Evolutionary conservation across 176 grass and related monocot species (phyloP), one percentile per base, ranked within the genome.

Genomic region (Oryza punctata): DNA sequence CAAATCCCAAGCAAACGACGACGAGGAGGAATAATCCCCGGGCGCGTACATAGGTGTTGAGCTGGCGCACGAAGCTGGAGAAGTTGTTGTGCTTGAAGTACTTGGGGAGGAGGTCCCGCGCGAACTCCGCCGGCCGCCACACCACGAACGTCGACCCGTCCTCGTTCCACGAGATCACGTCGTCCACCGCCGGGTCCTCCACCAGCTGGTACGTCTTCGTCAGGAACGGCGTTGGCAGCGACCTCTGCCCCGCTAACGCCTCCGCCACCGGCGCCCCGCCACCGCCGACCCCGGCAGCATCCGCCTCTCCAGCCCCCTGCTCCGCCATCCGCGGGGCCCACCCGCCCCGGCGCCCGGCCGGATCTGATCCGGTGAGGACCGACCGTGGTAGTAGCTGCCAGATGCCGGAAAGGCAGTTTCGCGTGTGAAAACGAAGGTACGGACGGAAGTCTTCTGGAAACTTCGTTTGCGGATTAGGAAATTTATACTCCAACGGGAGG

Each of bases 81-180:
- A 98, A 98, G 43, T 98, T 98, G 64, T 95, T 98, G 89, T 98
- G 95, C 92, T 98, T 98, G 91, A 98, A 98, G 69, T 95, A 95
- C 29, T 93, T 94, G 1, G 95, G 95, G 25, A 98, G 90, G 26
- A 98, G 87, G 77, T 98, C 96, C 10, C 91, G 77, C 1, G 96
- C 85, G 76, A 98, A 98, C 86, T 98, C 96, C 15, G 96, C 89
- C 25, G 93, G 96, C 0, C 93, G 82, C 96, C 96, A 98, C 72
- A 98, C 96, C 12, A 98, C 80, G 82, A 98, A 98, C 25, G 93
- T 90, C 21, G 91, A 90, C 29, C 96, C 96, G 68, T 95, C 93
- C 40, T 94, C 91, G 81, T 82, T 88, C 96, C 96, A 98, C 25
- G 96, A 95, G 72, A 98, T 98, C 25, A 98, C 91, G 76, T 98